Conservation (phyloP, 1,139 yeast species). For the Blastobotrys capitulatus region DNA sequence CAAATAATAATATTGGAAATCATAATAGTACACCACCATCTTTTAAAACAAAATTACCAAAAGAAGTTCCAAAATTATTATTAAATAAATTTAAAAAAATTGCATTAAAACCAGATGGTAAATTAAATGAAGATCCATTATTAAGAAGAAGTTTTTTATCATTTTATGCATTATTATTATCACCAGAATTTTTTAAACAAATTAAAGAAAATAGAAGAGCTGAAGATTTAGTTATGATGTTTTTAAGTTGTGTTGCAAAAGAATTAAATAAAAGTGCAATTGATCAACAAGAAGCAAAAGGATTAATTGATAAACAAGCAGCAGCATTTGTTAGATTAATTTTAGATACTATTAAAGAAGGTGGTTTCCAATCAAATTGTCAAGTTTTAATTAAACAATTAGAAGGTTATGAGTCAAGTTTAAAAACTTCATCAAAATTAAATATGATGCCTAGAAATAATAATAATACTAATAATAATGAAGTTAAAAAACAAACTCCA, state of each 20-base stretch:
- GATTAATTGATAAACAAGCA: slow-evolving; percentile 51
- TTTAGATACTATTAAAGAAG: slow-evolving; percentile 42
- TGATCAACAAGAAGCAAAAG: slow-evolving; percentile 40
- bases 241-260: slow-evolving; percentile 58
- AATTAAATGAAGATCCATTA: slow-evolving; percentile 28
- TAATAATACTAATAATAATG: neutral
- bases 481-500: slow-evolving; percentile 13
- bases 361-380: slow-evolving; percentile 24
- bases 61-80: slow-evolving; percentile 43
- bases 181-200: slow-evolving; percentile 44
- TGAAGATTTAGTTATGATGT: slow-evolving; percentile 61
- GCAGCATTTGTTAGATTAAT: slow-evolving; percentile 52
- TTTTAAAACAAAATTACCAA: slow-evolving; percentile 38
- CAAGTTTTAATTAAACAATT: slow-evolving; percentile 29
- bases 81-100: slow-evolving; percentile 47
- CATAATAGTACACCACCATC: slow-evolving; percentile 16
- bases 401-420: slow-evolving; percentile 26
- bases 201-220: slow-evolving; percentile 42
- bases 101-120: slow-evolving; percentile 42
- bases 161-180: slow-evolving; percentile 56
- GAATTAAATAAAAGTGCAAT: slow-evolving; percentile 51
- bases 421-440: slow-evolving; percentile 37
- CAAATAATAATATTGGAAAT: slow-evolving; percentile 2
- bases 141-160: slow-evolving; percentile 48
- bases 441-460: slow-evolving; percentile 12